A percentile compares a stretch with the other conserved stretches of the same genome.
Conservation (phyloP, 805 yeast species). For the Saccharomycodes ludwigii region DNA sequence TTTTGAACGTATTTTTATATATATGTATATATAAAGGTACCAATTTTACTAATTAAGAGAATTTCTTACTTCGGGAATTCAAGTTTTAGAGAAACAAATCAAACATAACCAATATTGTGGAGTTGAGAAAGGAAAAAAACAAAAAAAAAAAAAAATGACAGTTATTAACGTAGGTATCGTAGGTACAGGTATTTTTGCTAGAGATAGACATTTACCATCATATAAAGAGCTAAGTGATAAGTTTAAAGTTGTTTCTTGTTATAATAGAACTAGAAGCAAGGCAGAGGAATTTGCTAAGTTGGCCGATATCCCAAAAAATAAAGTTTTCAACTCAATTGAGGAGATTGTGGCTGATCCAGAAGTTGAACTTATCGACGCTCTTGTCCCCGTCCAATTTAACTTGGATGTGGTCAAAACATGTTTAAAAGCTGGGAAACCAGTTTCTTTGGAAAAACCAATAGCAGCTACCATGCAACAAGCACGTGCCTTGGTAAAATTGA, state of each 20-base stretch:
- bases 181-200: conserved; percentile 86
- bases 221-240: conserved; percentile 36
- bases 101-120: too few relatives aligned
- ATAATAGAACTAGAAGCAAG: conserved; percentile 73
- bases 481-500: conserved; percentile 56
- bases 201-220: conserved; percentile 71
- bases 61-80: too few relatives aligned
- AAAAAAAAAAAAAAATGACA: conserved; percentile 14
- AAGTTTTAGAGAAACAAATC: too few relatives aligned
- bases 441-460: conserved; percentile 81
- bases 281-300: conserved; percentile 66
- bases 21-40: too few relatives aligned
- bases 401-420: conserved; percentile 58
- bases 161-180: conserved; percentile 49
- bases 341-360: conserved; percentile 52
- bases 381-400: conserved; percentile 82
- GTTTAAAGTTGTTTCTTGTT: conserved; percentile 55
- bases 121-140: too few relatives aligned
- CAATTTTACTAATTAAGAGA: too few relatives aligned
- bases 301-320: conserved; percentile 38
- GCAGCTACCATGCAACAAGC: conserved; percentile 82
- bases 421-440: conserved; percentile 61
- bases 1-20: too few relatives aligned
- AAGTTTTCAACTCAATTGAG: conserved; percentile 51
- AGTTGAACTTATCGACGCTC: conserved; percentile 70